These are phyloP conservation scores for Tranzscheliella williamsii DNA, from an alignment of 1,284 basidiomycete genomes.

Conservation along the genomic window DNA sequence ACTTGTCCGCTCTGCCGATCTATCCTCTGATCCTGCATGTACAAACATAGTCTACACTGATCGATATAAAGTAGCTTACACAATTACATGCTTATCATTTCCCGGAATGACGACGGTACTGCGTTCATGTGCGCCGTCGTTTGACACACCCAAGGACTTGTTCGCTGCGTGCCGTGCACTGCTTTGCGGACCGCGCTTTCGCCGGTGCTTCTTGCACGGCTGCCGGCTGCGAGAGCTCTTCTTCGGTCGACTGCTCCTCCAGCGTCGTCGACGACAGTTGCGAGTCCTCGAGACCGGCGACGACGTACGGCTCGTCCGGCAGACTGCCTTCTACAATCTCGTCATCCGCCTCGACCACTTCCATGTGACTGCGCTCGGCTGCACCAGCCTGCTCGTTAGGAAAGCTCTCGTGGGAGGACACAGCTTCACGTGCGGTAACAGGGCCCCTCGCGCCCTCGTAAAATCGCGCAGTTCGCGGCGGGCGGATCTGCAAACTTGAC, in stretches of 20 bases:
- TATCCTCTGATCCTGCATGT: slow-evolving; percentile 65
- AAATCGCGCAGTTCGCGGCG: too few species aligned
- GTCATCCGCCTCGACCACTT: background rate
- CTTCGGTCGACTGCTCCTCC: slow-evolving; percentile 33
- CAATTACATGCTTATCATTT: too few species aligned
- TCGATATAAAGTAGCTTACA: too few species aligned
- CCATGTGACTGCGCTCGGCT: background rate
- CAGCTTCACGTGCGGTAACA: background rate
- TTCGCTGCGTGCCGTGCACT: too few species aligned
- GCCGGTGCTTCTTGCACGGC: background rate
- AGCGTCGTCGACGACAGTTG: slow-evolving; percentile 9
- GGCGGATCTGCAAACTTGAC: slow-evolving; percentile 15
- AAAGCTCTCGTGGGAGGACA: background rate
- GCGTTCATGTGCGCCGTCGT: too few species aligned
- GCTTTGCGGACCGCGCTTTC: background rate
- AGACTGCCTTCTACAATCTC: background rate
- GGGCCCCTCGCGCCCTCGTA: too few species aligned
- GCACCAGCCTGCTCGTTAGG: background rate
- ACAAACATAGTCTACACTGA: too few species aligned
- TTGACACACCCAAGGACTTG: too few species aligned
- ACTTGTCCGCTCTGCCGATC: slow-evolving; percentile 86
- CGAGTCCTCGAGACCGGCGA: too few species aligned
- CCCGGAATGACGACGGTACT: too few species aligned
- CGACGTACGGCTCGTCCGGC: background rate
- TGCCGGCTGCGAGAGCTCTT: slow-evolving; percentile 1